Percentiles rank a stretch among this genome's conserved stretches.
Conservation (phyloP, 1,284 basidiomycete genomes). For the Rhodotorula glutinis region DNA sequence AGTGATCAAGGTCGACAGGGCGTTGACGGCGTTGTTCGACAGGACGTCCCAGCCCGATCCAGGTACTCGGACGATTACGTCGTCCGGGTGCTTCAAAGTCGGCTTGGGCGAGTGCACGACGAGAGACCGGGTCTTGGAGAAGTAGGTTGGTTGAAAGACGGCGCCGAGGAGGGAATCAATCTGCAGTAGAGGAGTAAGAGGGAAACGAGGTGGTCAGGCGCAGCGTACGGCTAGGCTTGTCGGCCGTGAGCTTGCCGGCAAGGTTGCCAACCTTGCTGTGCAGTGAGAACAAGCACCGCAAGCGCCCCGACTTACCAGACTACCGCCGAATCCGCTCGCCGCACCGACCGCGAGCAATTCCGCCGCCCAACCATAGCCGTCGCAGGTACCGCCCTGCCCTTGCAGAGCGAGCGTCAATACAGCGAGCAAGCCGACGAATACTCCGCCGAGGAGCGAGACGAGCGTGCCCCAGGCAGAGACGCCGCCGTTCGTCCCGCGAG, state of each 20-base stretch:
- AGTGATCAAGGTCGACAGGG: background rate
- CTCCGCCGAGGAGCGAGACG: slow-evolving; percentile 70
- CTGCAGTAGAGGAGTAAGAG: slow-evolving; percentile 51
- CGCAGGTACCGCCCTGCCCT: slow-evolving; percentile 49
- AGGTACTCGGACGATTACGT: slow-evolving; percentile 46
- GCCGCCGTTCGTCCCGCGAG: slow-evolving; percentile 88
- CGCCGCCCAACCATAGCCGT: slow-evolving; percentile 45
- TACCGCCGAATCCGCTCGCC: slow-evolving; percentile 68
- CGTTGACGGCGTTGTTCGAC: slow-evolving; percentile 71
- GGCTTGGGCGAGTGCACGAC: slow-evolving; percentile 53
- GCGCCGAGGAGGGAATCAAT: slow-evolving; percentile 84
- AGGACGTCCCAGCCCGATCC: slow-evolving; percentile 59
- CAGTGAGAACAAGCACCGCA: background rate
- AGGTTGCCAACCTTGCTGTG: too few relatives aligned
- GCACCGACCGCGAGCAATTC: slow-evolving; percentile 61
- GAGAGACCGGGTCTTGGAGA: slow-evolving; percentile 60
- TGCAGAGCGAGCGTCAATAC: slow-evolving; percentile 57
- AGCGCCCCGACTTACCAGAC: slow-evolving; percentile 57
- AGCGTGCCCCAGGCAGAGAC: slow-evolving; percentile 71
- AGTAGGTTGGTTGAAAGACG: slow-evolving; percentile 77
- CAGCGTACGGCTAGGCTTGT: background rate
- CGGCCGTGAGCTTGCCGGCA: too few relatives aligned
- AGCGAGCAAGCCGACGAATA: slow-evolving; percentile 65
- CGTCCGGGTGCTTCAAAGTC: slow-evolving; percentile 54
- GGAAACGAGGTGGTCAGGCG: background rate